These are phyloP conservation scores for Daldinia loculata DNA, from an alignment of 495 filamentous ascomycete genomes.

Conservation along the genomic window DNA sequence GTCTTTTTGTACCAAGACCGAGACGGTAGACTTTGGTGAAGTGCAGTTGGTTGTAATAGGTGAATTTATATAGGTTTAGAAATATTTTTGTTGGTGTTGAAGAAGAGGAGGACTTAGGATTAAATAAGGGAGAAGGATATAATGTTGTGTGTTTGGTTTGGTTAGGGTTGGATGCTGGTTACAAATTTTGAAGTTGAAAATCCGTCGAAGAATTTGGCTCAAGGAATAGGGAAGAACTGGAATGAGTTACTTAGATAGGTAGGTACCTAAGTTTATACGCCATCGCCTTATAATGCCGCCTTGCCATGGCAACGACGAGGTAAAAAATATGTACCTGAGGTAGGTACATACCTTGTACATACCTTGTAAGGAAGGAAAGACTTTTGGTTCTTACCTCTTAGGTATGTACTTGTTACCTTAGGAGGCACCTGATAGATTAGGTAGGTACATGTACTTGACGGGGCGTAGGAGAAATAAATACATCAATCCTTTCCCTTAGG, in stretches of 20 bases:
- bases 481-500: neutral
- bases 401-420: neutral
- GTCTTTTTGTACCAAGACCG: no score
- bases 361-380: no score
- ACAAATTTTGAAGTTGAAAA: neutral
- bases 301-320: neutral
- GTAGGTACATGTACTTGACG: neutral
- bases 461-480: neutral
- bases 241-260: neutral
- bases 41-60: no score
- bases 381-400: neutral
- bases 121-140: neutral
- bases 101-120: neutral
- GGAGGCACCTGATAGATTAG: neutral
- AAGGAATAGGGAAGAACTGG: neutral
- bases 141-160: neutral
- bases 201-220: neutral
- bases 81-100: no score
- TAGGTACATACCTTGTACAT: no score
- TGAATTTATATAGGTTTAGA: no score
- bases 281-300: neutral
- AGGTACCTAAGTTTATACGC: neutral
- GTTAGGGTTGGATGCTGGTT: neutral
- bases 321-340: neutral
- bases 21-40: no score